Evolutionary conservation across 2,329 filamentous ascomycete species (phyloP), one percentile per base, ranked within the genome.

Genomic region (Phyllosticta citrichinensis): DNA sequence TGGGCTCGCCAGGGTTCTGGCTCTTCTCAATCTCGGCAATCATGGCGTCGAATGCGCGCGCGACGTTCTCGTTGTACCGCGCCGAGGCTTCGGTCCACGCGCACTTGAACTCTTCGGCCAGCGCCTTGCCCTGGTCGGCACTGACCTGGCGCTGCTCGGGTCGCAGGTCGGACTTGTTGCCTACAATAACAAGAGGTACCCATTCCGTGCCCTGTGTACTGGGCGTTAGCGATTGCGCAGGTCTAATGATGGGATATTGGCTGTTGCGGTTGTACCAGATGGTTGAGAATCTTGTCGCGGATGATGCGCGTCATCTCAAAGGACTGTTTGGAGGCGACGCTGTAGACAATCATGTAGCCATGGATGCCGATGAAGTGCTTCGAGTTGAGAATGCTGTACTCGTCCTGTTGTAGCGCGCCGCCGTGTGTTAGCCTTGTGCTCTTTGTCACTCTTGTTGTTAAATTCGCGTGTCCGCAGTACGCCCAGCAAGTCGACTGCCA

Each of bases 311-410:
- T 88, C 93, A 97, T 99, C 74, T 99, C 94, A 71, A 97, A 97
- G 10, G 91, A 96, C 68, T 94, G 89, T 70, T 90, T 86, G 55
- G 90, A 96, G 22, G 89, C 89, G 56, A 99, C 92, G n/a, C 92
- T 96, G 77, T 99, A 99, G 56, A 97, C 93, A 63, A 99, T 87
- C 83, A 99, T 91, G 76, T 97, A 99, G 62, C 94, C 94, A 79
- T 99, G 94, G 67, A 97, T 97, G 65, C 94, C 94, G 74, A 99
- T 97, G 70, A 97, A 97, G 74, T 97, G 93, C 79, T 97, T 97
- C 64, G 90, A 96, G 76, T 97, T 97, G 64, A 99, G 81, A 66
- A 97, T 97, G 72, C 90, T 96, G 80, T 99, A 99, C 77, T 99
- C 94, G 80, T 99, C 94, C 87, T 94, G 71, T 63, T 40, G 61